Percentiles rank a stretch among this genome's conserved stretches.
phyloP scores from a whole-genome alignment of 2,329 filamentous ascomycete species.

The Dothistroma pini region DNA sequence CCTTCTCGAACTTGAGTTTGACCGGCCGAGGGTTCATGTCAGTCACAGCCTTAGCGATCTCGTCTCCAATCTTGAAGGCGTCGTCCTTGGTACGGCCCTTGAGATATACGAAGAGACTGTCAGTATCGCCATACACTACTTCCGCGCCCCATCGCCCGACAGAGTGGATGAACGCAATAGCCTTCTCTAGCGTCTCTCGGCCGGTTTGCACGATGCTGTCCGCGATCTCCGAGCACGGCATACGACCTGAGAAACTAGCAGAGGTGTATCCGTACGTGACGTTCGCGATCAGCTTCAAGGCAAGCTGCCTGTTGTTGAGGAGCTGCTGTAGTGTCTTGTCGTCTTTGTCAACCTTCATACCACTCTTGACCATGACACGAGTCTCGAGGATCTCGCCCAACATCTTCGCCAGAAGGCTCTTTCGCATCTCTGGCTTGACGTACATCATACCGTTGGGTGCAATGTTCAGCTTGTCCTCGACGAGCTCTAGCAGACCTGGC shows the following conservation, averaged over 20 bases:
- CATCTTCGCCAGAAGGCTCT: constrained; percentile 93
- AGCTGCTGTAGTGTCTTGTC: constrained; percentile 82
- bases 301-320: constrained; percentile 88
- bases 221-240: constrained; percentile 97
- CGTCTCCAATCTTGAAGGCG: constrained; percentile 87
- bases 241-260: constrained; percentile 90
- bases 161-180: constrained; percentile 88
- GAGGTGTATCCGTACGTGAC: constrained; percentile 98
- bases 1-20: constrained; percentile 98
- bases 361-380: constrained; percentile 93
- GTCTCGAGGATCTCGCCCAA: constrained; percentile 93
- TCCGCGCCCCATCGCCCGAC: constrained; percentile 86
- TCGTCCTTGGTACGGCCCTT: constrained; percentile 82
- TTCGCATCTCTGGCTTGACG: constrained; percentile 76
- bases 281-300: constrained; percentile 94
- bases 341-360: constrained; percentile 90
- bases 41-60: constrained; percentile 85
- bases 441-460: constrained; percentile 98
- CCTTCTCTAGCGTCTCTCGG: constrained; percentile 88
- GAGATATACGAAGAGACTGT: constrained; percentile 87
- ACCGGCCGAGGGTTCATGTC: constrained; percentile 85
- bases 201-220: constrained; percentile 98
- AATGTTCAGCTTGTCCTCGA: constrained; percentile 85
- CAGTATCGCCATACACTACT: constrained; percentile 96
- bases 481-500: constrained; percentile 67